These are phyloP conservation scores for Bolboschoenus planiculmis DNA, from an alignment of 176 grass and related monocot species.

Conservation along the genomic window DNA sequence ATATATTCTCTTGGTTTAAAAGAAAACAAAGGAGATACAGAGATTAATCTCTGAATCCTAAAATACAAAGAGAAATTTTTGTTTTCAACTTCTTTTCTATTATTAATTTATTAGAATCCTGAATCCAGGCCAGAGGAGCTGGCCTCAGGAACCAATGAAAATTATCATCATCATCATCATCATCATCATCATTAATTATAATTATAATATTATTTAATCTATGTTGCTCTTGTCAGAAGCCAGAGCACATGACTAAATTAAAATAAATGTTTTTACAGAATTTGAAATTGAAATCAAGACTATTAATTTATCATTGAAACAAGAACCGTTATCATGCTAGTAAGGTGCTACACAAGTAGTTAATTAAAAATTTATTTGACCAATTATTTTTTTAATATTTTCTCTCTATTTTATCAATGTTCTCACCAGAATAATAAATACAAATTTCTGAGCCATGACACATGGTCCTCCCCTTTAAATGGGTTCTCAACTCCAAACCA, in stretches of 20 bases:
- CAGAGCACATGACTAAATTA: not conserved
- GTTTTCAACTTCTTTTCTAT: not conserved
- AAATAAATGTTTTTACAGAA: not conserved
- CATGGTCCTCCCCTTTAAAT: not conserved
- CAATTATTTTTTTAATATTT: not conserved
- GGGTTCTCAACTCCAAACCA: too few species aligned
- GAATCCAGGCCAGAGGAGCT: not conserved
- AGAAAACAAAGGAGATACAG: too few species aligned
- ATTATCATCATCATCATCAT: too few species aligned
- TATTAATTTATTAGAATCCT: not conserved
- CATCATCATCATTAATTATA: too few species aligned
- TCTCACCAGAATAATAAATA: not conserved
- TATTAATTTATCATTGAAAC: not conserved
- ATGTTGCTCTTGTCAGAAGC: not conserved
- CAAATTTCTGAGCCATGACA: not conserved
- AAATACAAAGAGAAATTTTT: not conserved
- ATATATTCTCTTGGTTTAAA: too few species aligned
- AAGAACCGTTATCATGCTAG: not conserved
- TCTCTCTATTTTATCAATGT: not conserved
- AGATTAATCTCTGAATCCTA: too few species aligned
- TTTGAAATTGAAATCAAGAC: constrained; percentile 3
- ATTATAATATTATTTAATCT: not conserved
- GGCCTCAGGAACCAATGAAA: not conserved
- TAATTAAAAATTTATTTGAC: not conserved
- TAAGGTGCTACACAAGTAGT: not conserved